Base-by-base conservation (phyloP, 768 basidiomycete species). In the Asterophora lycoperdoides region DNA sequence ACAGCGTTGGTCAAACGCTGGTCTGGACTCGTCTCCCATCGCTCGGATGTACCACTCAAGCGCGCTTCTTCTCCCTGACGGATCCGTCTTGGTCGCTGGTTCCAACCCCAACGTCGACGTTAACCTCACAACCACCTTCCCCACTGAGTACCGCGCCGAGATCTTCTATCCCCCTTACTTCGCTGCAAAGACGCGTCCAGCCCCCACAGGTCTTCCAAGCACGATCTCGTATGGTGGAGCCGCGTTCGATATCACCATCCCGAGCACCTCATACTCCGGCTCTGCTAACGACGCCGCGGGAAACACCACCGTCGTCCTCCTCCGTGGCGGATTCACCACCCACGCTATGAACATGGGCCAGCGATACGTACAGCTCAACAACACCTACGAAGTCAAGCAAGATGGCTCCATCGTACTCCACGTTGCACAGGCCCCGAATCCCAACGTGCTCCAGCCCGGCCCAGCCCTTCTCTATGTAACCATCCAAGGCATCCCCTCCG, bases 101-200 rank as follows among this genome's bases (percentile, higher is more conserved):
- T 92, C 90, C 28, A 97, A 97, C 69, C 93, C 94, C 1, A 94
- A 94, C 60, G 74, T 87, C 29, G 93, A 97, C 58, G 84, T 86
- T 52, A 84, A 86, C 58, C 52, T 70, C 29, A 65, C 70, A n/a
- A 76, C 78, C 8, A 33, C 73, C 30, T 92, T 74, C 73, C 84
- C 86, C 1, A 92, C 92, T 1, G 80, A 83, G 20, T 94, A 93
- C 60, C 71, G 80, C 28, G 84, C 86, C 1, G 93, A 95, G 64
- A 77, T 84, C 34, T 99, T 93, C 74, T 97, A 93, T 71, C 95
- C 95, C 0, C 75, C 82, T 9, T 99, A 95, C 71, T 97, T 86
- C 72, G 72, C 78, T 34, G 77, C 85, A 9, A 60, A 67, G 38
- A 71, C 72, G 0, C 85, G 93, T 9, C 95, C 95, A 1, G 67